phyloP scores from a whole-genome alignment of 805 yeast genomes.

The Priceomyces carsonii region DNA sequence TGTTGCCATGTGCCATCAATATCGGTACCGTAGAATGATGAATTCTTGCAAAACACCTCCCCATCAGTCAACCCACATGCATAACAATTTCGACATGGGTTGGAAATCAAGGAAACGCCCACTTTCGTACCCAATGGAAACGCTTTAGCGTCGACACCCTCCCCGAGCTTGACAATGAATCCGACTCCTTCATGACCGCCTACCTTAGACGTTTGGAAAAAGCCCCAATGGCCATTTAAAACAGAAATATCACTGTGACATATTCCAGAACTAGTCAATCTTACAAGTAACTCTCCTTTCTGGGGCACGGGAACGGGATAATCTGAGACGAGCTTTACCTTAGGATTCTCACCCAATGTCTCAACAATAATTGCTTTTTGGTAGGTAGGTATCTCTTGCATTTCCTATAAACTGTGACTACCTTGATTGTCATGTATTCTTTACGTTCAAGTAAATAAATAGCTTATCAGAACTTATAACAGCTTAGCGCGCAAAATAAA shows the following conservation, averaged over 20 bases:
- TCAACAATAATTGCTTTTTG: constrained; percentile 39
- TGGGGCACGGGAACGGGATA: constrained; percentile 80
- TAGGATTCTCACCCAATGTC: constrained; percentile 8
- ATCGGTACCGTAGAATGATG: constrained; percentile 73
- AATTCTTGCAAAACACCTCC: constrained; percentile 70
- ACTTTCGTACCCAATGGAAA: constrained; percentile 79
- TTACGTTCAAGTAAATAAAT: too few relatives aligned
- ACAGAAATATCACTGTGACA: constrained; percentile 95
- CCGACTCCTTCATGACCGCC: constrained; percentile 94
- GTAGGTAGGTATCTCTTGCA: background rate
- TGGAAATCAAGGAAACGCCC: constrained; percentile 81
- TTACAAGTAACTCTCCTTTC: constrained; percentile 73
- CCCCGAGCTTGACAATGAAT: constrained; percentile 60
- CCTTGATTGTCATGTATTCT: too few relatives aligned
- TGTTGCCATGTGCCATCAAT: constrained; percentile 92
- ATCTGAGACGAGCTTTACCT: constrained; percentile 46
- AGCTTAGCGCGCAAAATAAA: too few relatives aligned
- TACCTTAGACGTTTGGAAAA: constrained; percentile 67
- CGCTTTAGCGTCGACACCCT: constrained; percentile 65
- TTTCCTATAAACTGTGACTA: background rate
- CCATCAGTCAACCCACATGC: constrained; percentile 57
- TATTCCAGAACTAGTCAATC: constrained; percentile 85
- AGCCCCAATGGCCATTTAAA: constrained; percentile 87
- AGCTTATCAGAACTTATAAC: too few relatives aligned
- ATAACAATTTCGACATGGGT: constrained; percentile 76